A percentile compares a stretch with the other conserved stretches of the same genome.
phyloP scores from a whole-genome alignment of 495 filamentous ascomycete genomes.

The Hypomontagnella submonticulosa region DNA sequence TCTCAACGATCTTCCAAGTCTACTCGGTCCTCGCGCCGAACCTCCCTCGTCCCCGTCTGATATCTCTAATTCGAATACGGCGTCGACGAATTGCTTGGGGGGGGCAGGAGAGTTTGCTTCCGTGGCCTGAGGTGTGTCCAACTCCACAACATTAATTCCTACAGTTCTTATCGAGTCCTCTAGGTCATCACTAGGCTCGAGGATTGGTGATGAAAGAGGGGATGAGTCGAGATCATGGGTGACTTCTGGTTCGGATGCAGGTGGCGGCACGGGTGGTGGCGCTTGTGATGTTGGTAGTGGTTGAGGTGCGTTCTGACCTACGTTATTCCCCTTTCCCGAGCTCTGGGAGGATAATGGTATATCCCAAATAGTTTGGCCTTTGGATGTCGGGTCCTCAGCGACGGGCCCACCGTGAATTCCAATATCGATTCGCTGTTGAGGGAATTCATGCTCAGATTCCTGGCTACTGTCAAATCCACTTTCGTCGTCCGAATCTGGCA shows the following conservation, averaged over 20 bases:
- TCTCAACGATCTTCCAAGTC: constrained; percentile 62
- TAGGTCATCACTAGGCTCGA: constrained; percentile 10
- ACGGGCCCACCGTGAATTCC: constrained; percentile 3
- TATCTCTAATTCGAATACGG: constrained; percentile 22
- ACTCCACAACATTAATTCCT: not conserved
- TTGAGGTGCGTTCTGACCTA: constrained; percentile 7
- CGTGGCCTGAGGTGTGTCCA: constrained; percentile 3
- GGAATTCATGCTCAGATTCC: constrained; percentile 44
- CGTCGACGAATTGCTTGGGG: constrained; percentile 11
- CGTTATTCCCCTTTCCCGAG: constrained; percentile 16
- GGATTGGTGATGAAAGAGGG: constrained; percentile 34
- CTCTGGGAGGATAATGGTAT: constrained; percentile 41
- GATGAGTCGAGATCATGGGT: constrained; percentile 19
- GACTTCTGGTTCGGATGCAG: constrained; percentile 7
- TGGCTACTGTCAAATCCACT: constrained; percentile 54
- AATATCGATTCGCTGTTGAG: constrained; percentile 9
- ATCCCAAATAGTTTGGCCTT: constrained; percentile 39
- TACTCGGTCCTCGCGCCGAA: constrained; percentile 34
- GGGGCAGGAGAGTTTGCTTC: constrained; percentile 8
- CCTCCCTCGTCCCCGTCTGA: constrained; percentile 31
- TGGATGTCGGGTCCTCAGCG: not conserved
- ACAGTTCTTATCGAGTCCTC: not conserved
- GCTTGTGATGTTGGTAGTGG: constrained; percentile 6
- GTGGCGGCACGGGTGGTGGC: not conserved
- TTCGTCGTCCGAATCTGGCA: constrained; percentile 68